phyloP scores from a whole-genome alignment of 2,329 filamentous ascomycete species.

The Ceratocystis cubensis region DNA sequence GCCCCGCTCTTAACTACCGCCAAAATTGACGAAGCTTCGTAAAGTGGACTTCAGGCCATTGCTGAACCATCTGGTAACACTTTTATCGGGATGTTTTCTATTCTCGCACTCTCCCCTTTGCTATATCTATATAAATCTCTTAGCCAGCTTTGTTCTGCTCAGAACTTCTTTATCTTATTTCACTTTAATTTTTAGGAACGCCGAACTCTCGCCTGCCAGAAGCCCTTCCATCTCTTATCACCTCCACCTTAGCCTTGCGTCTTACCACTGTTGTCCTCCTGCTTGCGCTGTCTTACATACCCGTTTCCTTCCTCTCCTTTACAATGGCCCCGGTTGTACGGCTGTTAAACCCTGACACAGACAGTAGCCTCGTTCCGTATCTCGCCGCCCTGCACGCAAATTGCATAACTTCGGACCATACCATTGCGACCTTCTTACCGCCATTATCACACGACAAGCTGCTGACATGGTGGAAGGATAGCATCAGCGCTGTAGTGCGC shows the following conservation, averaged over 20 bases:
- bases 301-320: background rate
- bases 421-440: slow-evolving; percentile 47
- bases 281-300: background rate
- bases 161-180: no score
- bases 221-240: background rate
- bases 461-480: slow-evolving; percentile 43
- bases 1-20: slow-evolving; percentile 9
- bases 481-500: slow-evolving; percentile 36
- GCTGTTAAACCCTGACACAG: slow-evolving; percentile 34
- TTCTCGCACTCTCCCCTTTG: no score
- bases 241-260: background rate
- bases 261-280: background rate
- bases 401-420: slow-evolving; percentile 46
- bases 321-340: slow-evolving; percentile 26
- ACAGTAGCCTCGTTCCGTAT: slow-evolving; percentile 42
- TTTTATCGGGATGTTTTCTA: no score
- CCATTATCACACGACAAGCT: slow-evolving; percentile 45
- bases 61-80: no score
- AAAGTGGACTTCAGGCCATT: no score
- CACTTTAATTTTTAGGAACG: no score
- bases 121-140: no score
- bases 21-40: no score
- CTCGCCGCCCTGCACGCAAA: slow-evolving; percentile 46
- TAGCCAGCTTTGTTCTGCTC: no score
- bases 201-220: background rate